Base-by-base conservation (phyloP, 2,329 filamentous ascomycete genomes). In the Claviceps purpurea region DNA sequence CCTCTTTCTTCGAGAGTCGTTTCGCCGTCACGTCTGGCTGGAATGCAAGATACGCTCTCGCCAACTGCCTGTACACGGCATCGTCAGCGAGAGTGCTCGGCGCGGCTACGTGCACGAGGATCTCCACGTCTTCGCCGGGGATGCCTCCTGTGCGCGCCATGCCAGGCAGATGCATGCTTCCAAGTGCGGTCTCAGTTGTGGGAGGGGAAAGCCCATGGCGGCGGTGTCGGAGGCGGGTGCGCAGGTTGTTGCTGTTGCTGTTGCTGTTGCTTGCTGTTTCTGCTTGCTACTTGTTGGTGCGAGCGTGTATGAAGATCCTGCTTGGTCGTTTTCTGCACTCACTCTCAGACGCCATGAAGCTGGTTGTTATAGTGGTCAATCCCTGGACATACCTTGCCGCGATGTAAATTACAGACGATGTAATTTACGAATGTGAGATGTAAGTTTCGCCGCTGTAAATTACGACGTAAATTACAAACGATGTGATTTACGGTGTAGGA, bases 101-200 rank as follows among this genome's bases (percentile, higher is more conserved):
- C 34, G 77, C 78, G 11, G 73, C 63, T 52, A 78, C 70, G 60
- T 81, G 78, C 49, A 79, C 71, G 45, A 81, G 68, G 45, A 81
- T 76, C 64, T 81, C 77, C 50, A 71, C 66, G 54, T 73, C 64
- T 18, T 54, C 45, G n/a, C 20, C 45, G 10, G 10, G 18, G 18
- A 14, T 14, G 11, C 20, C 10, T 16, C 42, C 42, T 26, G 44
- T 24, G 55, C 60, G 43, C 54, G 59, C 56, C 65, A 67, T 67
- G 24, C 30, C 40, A 24, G 26, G 7, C 10, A 40, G 13, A n/a
- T 26, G 20, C 39, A 18, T 20, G 24, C 22, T 16, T 24, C 42
- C n/a, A 16, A 26, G 18, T 45, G 37, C 50, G 11, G 47, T 47
- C 38, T 13, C 14, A 38, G 54, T 41, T 24, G 40, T 11, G 6